phyloP scores from a whole-genome alignment of 1,139 yeast genomes.

The Chernovozyma aurita region DNA sequence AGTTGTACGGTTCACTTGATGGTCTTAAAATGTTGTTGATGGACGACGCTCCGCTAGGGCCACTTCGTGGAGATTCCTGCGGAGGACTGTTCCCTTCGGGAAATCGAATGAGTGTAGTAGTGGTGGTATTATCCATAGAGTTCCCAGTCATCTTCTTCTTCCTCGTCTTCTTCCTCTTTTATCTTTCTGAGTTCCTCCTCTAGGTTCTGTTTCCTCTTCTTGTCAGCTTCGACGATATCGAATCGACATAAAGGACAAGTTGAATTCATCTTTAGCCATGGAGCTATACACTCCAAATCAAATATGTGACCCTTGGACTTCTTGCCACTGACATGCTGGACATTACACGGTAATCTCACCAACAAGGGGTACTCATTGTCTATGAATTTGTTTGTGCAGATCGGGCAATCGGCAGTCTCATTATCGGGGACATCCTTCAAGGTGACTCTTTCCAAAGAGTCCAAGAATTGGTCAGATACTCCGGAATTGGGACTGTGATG shows the following conservation, averaged over 20 bases:
- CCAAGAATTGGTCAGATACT: slow-evolving; percentile 66
- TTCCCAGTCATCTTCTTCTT: slow-evolving; percentile 69
- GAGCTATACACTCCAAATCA: slow-evolving; percentile 86
- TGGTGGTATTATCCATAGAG: slow-evolving; percentile 79
- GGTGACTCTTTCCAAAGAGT: slow-evolving; percentile 68
- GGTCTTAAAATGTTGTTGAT: too few species aligned
- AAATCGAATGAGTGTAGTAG: too few species aligned
- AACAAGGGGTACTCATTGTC: slow-evolving; percentile 79
- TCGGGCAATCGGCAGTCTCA: slow-evolving; percentile 67
- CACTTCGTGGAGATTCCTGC: too few species aligned
- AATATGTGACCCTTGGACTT: slow-evolving; percentile 54
- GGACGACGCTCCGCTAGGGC: too few species aligned
- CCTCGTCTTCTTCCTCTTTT: slow-evolving; percentile 63
- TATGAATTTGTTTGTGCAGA: slow-evolving; percentile 69
- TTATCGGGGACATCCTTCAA: slow-evolving; percentile 43
- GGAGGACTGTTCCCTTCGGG: too few species aligned
- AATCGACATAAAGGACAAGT: slow-evolving; percentile 89
- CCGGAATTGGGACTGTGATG: slow-evolving; percentile 37
- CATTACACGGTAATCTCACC: slow-evolving; percentile 72
- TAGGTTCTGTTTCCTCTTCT: slow-evolving; percentile 39
- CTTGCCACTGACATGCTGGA: slow-evolving; percentile 18
- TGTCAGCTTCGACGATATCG: slow-evolving; percentile 47
- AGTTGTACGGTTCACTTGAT: too few species aligned
- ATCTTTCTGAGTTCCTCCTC: slow-evolving; percentile 34
- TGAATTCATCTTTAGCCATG: slow-evolving; percentile 76